Percentiles rank a stretch among this genome's conserved stretches.
phyloP scores from a whole-genome alignment of 1,284 basidiomycete genomes.

The Porodaedalea pini region DNA sequence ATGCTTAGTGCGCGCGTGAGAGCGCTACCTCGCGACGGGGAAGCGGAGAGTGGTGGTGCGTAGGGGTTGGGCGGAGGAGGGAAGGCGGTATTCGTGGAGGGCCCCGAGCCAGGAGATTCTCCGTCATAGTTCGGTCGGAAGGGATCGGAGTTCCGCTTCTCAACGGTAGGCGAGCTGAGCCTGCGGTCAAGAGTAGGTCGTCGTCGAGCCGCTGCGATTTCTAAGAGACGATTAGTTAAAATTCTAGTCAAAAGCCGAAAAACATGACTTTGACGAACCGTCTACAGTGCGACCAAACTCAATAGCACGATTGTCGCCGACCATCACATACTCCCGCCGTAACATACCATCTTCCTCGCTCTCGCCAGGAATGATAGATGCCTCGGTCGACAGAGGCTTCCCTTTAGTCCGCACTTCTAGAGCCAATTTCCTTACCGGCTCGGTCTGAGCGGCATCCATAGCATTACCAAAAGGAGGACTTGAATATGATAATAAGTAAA shows the following conservation, averaged over 20 bases:
- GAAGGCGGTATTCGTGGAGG: slow-evolving; percentile 48
- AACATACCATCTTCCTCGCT: slow-evolving; percentile 75
- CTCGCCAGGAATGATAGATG: slow-evolving; percentile 73
- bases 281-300: slow-evolving; percentile 78
- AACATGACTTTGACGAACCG: slow-evolving; percentile 41
- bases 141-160: slow-evolving; percentile 32
- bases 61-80: slow-evolving; percentile 46
- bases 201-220: slow-evolving; percentile 58
- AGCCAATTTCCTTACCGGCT: slow-evolving; percentile 9
- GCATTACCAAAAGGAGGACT: slow-evolving; percentile 17
- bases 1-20: slow-evolving; percentile 83
- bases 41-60: slow-evolving; percentile 53
- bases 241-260: too few species aligned
- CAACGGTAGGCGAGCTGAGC: slow-evolving; percentile 41
- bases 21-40: slow-evolving; percentile 68
- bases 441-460: slow-evolving; percentile 13
- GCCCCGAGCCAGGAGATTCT: slow-evolving; percentile 28
- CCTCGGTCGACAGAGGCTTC: slow-evolving; percentile 51
- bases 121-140: slow-evolving; percentile 28
- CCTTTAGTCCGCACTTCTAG: slow-evolving; percentile 23
- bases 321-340: slow-evolving; percentile 73
- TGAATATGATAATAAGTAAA: not conserved
- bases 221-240: too few species aligned
- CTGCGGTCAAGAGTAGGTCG: slow-evolving; percentile 54
- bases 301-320: slow-evolving; percentile 69